These are phyloP conservation scores for Echites panduratus DNA, from an alignment of 257 asterid genomes.

Conservation along the genomic window DNA sequence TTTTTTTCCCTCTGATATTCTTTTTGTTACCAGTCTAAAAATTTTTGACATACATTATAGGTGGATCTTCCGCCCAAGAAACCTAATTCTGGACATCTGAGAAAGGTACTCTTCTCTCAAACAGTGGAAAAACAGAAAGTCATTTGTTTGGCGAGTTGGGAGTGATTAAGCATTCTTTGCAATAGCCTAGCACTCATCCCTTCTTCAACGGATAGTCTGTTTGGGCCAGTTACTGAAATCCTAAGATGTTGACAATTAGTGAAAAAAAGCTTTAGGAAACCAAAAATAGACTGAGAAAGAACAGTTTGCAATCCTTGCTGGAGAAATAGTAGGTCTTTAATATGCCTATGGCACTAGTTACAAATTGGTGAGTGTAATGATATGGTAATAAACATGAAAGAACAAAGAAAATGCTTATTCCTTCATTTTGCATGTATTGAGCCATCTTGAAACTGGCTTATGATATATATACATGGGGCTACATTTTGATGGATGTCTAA, in stretches of 20 bases:
- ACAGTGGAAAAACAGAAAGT: background rate
- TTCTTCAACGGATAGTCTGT: background rate
- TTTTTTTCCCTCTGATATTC: background rate
- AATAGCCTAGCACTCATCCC: background rate
- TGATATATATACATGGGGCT: too few relatives aligned
- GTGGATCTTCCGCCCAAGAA: conserved; percentile 52
- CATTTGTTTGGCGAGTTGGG: background rate
- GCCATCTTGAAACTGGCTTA: background rate
- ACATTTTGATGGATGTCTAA: background rate
- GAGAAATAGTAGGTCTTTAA: too few relatives aligned
- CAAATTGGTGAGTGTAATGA: too few relatives aligned
- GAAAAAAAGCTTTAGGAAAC: background rate
- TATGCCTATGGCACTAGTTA: too few relatives aligned
- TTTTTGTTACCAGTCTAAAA: background rate
- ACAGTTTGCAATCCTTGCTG: background rate
- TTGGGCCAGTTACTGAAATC: background rate
- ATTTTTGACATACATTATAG: conserved; percentile 29
- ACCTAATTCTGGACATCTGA: conserved; percentile 45
- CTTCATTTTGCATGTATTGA: background rate
- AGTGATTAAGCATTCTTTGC: background rate
- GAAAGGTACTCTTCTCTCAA: conserved; percentile 44
- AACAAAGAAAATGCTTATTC: background rate
- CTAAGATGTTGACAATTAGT: background rate
- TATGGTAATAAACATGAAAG: too few relatives aligned
- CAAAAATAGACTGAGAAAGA: background rate